Evolutionary conservation across 257 asterid genomes (phyloP).

Genomic region (Euphrasia confusa): DNA sequence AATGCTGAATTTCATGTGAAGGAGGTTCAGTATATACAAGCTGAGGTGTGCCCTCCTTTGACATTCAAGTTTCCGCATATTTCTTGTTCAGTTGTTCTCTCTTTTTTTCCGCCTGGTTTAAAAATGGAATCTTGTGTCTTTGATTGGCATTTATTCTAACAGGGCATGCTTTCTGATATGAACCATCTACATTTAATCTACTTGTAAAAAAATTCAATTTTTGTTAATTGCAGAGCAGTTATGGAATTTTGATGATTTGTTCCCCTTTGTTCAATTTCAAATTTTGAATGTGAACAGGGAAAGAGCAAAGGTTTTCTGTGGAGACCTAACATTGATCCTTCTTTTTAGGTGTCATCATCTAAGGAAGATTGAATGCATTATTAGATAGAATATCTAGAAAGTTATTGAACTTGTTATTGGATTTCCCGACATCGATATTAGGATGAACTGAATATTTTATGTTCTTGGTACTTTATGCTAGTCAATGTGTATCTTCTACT

Average conservation of each 20-base stretch:
- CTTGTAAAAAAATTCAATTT: background rate
- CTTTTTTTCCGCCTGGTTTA: background rate
- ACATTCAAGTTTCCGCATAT: background rate
- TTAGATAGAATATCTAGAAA: background rate
- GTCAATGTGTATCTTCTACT: slow-evolving; percentile 10
- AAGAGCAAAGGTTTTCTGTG: background rate
- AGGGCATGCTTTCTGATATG: no score
- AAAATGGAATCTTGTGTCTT: background rate
- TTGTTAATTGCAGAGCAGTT: background rate
- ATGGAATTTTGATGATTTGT: slow-evolving; percentile 7
- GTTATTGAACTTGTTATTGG: slow-evolving; percentile 17
- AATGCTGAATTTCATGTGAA: slow-evolving; percentile 81
- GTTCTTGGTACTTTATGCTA: background rate
- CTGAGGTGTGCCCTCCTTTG: slow-evolving; percentile 59
- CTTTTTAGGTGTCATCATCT: no score
- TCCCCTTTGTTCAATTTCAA: slow-evolving; percentile 5
- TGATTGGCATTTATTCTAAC: no score
- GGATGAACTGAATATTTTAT: background rate
- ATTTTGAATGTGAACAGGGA: slow-evolving; percentile 18
- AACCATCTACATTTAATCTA: background rate
- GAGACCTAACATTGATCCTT: no score
- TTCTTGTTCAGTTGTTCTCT: background rate
- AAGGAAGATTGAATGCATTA: no score
- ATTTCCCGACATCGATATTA: slow-evolving; percentile 8
- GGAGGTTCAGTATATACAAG: slow-evolving; percentile 98